Evolutionary conservation across 352 stramenopile genomes (phyloP).

Genomic region (Phytophthora macrochlamydospora): DNA sequence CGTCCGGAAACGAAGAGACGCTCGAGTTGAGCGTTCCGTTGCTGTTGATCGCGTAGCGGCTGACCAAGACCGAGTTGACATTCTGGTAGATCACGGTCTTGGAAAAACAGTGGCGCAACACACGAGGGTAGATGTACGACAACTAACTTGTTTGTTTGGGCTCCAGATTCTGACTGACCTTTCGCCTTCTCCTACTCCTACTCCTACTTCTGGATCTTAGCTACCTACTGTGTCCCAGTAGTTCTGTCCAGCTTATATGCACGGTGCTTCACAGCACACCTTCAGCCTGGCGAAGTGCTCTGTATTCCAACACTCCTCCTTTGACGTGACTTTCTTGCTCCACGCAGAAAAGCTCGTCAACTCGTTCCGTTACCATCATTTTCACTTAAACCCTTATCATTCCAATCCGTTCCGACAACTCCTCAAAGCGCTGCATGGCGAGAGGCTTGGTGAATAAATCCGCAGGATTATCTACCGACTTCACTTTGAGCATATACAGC

Average conservation of each 20-base stretch:
- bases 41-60: neutral
- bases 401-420: neutral
- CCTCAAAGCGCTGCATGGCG: neutral
- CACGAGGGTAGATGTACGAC: too few relatives aligned
- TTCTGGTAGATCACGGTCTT: neutral
- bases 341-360: neutral
- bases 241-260: too few relatives aligned
- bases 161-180: too few relatives aligned
- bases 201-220: too few relatives aligned
- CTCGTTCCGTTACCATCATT: neutral
- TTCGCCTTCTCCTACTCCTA: too few relatives aligned
- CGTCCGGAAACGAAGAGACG: neutral
- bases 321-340: neutral
- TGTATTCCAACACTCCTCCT: neutral
- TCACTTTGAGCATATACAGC: slow-evolving; percentile 4
- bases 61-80: neutral
- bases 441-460: slow-evolving; percentile 3
- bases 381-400: neutral
- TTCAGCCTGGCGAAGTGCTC: too few relatives aligned
- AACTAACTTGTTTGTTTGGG: too few relatives aligned
- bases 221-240: too few relatives aligned
- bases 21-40: neutral
- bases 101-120: too few relatives aligned
- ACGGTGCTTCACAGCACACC: too few relatives aligned
- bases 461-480: neutral